A percentile compares a stretch with the other conserved stretches of the same genome.
phyloP scores from a whole-genome alignment of 768 basidiomycete species.

The Tylopilus sp. region DNA sequence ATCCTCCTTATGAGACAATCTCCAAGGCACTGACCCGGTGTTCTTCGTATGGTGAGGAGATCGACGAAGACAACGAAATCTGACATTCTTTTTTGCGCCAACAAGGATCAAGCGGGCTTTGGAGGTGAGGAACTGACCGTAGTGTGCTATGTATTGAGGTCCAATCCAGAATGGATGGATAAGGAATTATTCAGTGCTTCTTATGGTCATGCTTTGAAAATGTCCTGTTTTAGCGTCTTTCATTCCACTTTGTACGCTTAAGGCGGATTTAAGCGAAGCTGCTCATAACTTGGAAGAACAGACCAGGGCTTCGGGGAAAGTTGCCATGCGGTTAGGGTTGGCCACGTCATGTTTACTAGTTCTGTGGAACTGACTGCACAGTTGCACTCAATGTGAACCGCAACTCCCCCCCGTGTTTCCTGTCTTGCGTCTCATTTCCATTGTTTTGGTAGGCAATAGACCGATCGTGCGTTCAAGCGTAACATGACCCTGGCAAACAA shows the following conservation, averaged over 20 bases:
- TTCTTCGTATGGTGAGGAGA: neutral
- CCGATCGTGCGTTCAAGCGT: neutral
- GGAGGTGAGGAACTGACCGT: neutral
- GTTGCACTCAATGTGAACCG: neutral
- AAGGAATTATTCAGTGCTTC: neutral
- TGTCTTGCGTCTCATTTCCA: too few relatives aligned
- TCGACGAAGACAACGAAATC: slow-evolving; percentile 2
- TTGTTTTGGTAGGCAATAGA: neutral
- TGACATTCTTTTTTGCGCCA: neutral
- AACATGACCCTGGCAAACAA: too few relatives aligned
- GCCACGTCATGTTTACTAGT: slow-evolving; percentile 1
- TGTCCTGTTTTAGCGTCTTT: neutral
- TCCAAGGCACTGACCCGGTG: neutral
- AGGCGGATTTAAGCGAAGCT: neutral
- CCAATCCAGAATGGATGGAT: slow-evolving; percentile 6
- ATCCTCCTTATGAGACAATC: neutral
- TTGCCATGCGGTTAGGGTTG: neutral
- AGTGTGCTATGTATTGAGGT: slow-evolving; percentile 5
- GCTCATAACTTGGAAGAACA: neutral
- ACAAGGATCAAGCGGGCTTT: neutral
- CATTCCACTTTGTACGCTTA: neutral
- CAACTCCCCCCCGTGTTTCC: too few relatives aligned
- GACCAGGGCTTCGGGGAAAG: neutral
- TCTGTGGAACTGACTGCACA: slow-evolving; percentile 1
- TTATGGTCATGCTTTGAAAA: neutral